Conservation (phyloP, 78 protist species). For the Bodo saltans region DNA sequence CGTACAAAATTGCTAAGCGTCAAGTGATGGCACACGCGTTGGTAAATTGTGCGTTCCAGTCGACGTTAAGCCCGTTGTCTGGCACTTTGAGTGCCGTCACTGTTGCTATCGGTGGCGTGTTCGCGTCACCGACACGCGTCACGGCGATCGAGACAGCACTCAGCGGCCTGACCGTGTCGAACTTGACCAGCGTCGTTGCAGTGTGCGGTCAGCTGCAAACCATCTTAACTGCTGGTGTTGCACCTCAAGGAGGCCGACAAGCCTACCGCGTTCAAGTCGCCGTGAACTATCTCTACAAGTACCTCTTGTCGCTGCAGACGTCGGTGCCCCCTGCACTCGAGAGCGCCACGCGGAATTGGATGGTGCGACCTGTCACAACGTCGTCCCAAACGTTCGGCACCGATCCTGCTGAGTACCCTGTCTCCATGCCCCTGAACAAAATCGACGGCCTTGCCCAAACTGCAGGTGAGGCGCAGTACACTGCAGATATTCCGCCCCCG, state of each 20-base stretch:
- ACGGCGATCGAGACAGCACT: neutral
- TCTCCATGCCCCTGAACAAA: slow-evolving; percentile 2
- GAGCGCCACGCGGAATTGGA: slow-evolving; percentile 5
- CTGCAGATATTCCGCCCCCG: slow-evolving; percentile 32
- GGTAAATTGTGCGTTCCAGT: slow-evolving; percentile 20
- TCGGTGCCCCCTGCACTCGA: slow-evolving; percentile 7
- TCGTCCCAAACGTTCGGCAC: neutral
- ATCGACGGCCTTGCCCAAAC: neutral
- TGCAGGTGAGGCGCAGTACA: slow-evolving; percentile 43
- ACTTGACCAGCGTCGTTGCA: neutral
- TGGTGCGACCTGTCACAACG: slow-evolving; percentile 13
- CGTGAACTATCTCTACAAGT: slow-evolving; percentile 35
- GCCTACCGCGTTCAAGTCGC: slow-evolving; percentile 1
- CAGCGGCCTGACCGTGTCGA: neutral
- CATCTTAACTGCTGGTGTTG: neutral
- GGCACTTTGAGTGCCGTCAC: neutral
- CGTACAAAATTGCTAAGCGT: slow-evolving; percentile 21
- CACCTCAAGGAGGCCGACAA: neutral
- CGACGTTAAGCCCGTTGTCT: neutral
- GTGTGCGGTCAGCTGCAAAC: neutral
- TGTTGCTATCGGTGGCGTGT: neutral
- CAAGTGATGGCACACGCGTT: slow-evolving; percentile 24
- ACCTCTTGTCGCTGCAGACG: slow-evolving; percentile 11
- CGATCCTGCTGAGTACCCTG: slow-evolving; percentile 9
- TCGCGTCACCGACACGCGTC: neutral